Percentiles rank a stretch among this genome's conserved stretches.
These are phyloP conservation scores for Neurospora sp. DNA, from an alignment of 495 filamentous ascomycete genomes.

Conservation along the genomic window DNA sequence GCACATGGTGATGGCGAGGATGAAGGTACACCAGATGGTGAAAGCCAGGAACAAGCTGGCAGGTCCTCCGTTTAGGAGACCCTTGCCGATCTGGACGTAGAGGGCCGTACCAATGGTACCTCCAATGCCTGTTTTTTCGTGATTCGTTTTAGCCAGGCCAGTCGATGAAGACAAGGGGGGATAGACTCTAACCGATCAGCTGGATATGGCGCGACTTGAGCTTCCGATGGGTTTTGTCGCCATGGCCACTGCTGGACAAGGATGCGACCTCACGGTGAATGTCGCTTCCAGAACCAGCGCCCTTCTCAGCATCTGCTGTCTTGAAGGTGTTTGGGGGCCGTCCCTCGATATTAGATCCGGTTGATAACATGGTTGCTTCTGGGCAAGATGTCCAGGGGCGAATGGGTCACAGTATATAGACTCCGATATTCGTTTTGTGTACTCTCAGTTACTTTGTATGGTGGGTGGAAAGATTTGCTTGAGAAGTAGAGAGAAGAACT, in stretches of 20 bases:
- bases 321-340: background rate
- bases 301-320: conserved; percentile 10
- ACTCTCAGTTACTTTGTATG: background rate
- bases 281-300: background rate
- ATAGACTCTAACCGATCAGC: conserved; percentile 32
- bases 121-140: conserved; percentile 48
- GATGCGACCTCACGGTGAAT: background rate
- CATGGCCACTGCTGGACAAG: background rate
- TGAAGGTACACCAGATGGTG: conserved; percentile 59
- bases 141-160: conserved; percentile 20
- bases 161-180: background rate
- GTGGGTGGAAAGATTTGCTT: conserved; percentile 20
- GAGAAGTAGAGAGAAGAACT: conserved; percentile 36
- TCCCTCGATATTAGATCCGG: conserved; percentile 3
- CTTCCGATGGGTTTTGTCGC: conserved; percentile 30
- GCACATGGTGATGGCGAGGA: conserved; percentile 55
- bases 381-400: no score
- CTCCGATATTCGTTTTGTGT: background rate
- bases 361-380: background rate
- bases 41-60: conserved; percentile 70
- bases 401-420: background rate
- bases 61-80: conserved; percentile 61
- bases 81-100: conserved; percentile 51
- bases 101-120: conserved; percentile 36
- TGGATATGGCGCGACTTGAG: conserved; percentile 43